Evolutionary conservation across 768 basidiomycete genomes (phyloP).

Genomic region (Cystobasidium tubakii): DNA sequence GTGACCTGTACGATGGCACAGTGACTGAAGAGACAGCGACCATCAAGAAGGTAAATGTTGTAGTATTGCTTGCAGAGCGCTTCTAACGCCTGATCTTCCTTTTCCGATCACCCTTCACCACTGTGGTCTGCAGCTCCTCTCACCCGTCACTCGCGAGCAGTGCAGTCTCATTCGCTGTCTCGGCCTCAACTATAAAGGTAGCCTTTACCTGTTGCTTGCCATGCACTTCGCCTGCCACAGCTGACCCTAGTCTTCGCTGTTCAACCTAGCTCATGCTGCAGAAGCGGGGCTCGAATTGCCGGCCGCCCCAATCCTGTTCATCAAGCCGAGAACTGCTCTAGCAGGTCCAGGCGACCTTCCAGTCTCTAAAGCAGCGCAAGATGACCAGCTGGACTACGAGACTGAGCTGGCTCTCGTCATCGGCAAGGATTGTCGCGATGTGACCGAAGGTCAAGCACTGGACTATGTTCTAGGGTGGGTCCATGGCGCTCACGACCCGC

Average conservation of each 20-base stretch:
- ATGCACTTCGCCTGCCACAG: not conserved
- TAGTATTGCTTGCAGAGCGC: not conserved
- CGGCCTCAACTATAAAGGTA: conserved; percentile 7
- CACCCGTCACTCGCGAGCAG: not conserved
- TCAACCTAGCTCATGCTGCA: conserved; percentile 19
- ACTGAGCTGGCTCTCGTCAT: conserved; percentile 47
- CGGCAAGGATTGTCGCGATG: conserved; percentile 49
- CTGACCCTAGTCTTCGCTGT: not conserved
- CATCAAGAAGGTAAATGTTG: conserved; percentile 35
- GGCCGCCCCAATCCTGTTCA: conserved; percentile 43
- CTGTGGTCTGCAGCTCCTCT: not conserved
- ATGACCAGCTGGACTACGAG: conserved; percentile 37
- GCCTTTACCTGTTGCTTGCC: conserved; percentile 9
- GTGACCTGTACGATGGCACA: conserved; percentile 4
- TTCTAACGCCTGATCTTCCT: not conserved
- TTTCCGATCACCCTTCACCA: not conserved
- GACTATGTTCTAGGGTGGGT: conserved; percentile 49
- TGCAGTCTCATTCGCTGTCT: conserved; percentile 14
- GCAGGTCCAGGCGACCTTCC: conserved; percentile 38
- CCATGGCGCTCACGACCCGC: not conserved
- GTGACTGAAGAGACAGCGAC: conserved; percentile 5
- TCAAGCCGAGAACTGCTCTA: conserved; percentile 46
- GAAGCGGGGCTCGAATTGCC: conserved; percentile 41
- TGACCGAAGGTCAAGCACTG: conserved; percentile 49
- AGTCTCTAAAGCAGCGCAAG: conserved; percentile 29